Base-by-base conservation (phyloP, 306 rosid species). In the Medicago arabica region DNA sequence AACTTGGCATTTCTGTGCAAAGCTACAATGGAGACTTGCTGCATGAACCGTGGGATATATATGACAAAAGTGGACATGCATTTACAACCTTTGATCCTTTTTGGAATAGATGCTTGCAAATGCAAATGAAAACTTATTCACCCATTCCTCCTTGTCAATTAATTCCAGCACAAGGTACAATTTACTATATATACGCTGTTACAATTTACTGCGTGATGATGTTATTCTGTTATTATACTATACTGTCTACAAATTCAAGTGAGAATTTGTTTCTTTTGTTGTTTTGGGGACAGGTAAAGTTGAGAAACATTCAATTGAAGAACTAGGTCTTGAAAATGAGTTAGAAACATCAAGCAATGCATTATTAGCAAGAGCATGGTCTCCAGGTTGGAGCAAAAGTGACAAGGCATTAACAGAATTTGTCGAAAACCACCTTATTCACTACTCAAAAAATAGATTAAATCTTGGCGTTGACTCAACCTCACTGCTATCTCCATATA, bases 321-420 rank as follows among this genome's bases (percentile, higher is more conserved):
- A 89, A 55, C 82, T 95, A 64, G 93, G 88, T 43, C 99, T 95
- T 9, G 99, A 95, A 87, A 85, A 92, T 23, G 97, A 89, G 66
- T 80, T 75, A 12, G 97, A 95, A 80, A 92, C 88, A 59, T 74
- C 97, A 28, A 95, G 99, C 89, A 95, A 95, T 62, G 99, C 97
- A 9, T 82, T 95, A 58, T 75, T 95, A 71, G 92, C 92, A 75
- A 80, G 99, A 79, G 91, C 96, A 62, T 95, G 99, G 99, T 85
- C 95, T 15, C 99, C 99, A 0, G 97, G 99, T 66, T 95, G 99
- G 97, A 87, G 91, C 81, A 87, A 85, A 65, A 97, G 86, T 12
- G 92, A 95, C 76, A 90, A 85, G 75, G 88, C 83, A 21, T 79
- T 92, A 51, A 81, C 83, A 41, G 96, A 86, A 75, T 95, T 95